Base-by-base conservation (phyloP, 768 basidiomycete genomes). In the Rhizopogon sp. region DNA sequence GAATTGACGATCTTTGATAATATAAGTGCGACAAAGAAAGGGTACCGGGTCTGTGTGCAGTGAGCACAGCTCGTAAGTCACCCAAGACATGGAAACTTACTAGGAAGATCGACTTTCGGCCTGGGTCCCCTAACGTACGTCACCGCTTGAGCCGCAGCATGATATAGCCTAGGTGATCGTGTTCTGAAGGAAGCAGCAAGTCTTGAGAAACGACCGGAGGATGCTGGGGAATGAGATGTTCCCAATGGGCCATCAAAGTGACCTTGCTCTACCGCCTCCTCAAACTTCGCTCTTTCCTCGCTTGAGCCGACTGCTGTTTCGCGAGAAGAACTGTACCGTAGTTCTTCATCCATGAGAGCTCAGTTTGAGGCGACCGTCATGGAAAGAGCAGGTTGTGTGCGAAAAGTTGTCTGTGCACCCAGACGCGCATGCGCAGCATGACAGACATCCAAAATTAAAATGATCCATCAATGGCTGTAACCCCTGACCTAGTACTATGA, bases 51-150 rank as follows among this genome's bases (percentile, higher is more conserved):
- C 87, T 87, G 54, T 22, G 35, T 37, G 17, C n/a, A 13, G 31
- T 39, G 52, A 33, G 28, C 37, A 52, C 45, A 66, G 49, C 42
- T 10, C 4, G 7, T 13, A 45, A 8, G 33, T 7, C 40, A n/a
- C 22, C 43, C 43, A 40, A 11, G 37, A 50, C 11, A 31, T 31
- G 6, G 37, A n/a, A 22, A 41, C 56, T 58, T 54, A 78, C 74
- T 79, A 68, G 74, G 75, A 64, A 69, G 81, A 62, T 71, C 80
- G 63, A 61, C 75, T 65, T 72, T 82, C 16, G 84, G 85, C 39
- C 79, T 68, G 1, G 87, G 88, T 5, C 88, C 88, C 63, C 79
- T 76, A 44, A 81, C 53, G 61, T 84, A 84, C 22, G 60, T 50
- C 7, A 63, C 31, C 11, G 25, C 17, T 29, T 55, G 59, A 29